Base-by-base conservation (phyloP, 805 yeast species). In the Candida incommunis region DNA sequence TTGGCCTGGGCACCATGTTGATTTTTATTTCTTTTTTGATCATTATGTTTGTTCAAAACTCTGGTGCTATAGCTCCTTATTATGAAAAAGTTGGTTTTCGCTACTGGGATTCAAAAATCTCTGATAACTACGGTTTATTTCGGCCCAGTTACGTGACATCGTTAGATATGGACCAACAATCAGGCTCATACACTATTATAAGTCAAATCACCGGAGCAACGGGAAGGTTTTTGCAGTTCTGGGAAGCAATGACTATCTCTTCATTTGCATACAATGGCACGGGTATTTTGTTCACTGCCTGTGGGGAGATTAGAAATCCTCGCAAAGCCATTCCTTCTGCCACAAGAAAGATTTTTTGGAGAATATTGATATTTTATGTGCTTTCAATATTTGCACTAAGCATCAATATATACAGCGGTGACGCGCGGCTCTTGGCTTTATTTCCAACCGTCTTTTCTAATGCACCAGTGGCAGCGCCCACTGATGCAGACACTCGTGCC, bases 291-390 rank as follows among this genome's bases (percentile, higher is more conserved):
- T 77, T 83, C 50, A 75, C 83, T 45, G 90, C 92, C 2, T 86
- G 90, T 4, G 83, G 88, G 59, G 95, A 84, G 59, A 82, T 88
- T n/a, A 68, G 79, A 48, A 79, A 82, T 51, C 94, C 95, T 3
- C 67, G 92, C 51, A 75, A 71, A 49, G 78, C 90, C 0, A 67
- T 84, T 16, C 94, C 94, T 1, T 70, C 78, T 9, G 90, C 92
- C 1, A 82, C 88, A 2, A 77, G 71, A 52, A 69, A 81, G 52
- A 84, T 82, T 2, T 82, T 82, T 57, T 80, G 82, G 71, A 67
- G 88, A 54, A 74, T 84, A 29, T 54, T 80, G 3, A 58, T 80
- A 0, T 72, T 82, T 50, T 84, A 83, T 59, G 60, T 82, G 41
- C 57, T 83, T 18, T 74, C 85, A 2, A 71, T 80, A 20, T 78